Conservation (phyloP, 176 grass and related monocot genomes). For the Ampelocalamus luodianensis region DNA sequence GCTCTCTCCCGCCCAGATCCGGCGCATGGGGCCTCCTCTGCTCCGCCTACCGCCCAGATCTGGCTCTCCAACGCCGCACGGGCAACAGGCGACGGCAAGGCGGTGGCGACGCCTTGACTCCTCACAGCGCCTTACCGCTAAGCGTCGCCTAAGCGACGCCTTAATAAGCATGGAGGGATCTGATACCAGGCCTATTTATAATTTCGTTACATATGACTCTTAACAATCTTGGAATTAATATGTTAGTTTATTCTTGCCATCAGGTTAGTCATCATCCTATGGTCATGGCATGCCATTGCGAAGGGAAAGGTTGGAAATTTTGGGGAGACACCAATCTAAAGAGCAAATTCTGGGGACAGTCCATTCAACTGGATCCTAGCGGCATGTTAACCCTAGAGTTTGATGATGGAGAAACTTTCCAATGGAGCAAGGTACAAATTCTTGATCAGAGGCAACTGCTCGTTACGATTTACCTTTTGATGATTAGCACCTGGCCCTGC, state of each 20-base stretch:
- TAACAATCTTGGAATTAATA: slow-evolving; percentile 18
- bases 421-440: slow-evolving; percentile 84
- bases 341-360: slow-evolving; percentile 94
- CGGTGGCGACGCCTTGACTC: no score
- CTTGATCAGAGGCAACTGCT: not conserved
- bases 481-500: not conserved
- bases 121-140: no score
- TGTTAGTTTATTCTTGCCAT: slow-evolving; percentile 49
- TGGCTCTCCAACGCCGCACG: no score
- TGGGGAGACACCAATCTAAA: slow-evolving; percentile 84
- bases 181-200: slow-evolving; percentile 1
- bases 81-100: no score
- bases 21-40: no score
- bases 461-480: not conserved
- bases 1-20: no score
- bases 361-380: slow-evolving; percentile 77
- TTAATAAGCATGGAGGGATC: no score
- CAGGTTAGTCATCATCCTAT: slow-evolving; percentile 97
- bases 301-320: slow-evolving; percentile 96
- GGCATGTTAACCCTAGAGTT: slow-evolving; percentile 81
- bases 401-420: slow-evolving; percentile 96
- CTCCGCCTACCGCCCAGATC: no score
- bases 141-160: no score
- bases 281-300: slow-evolving; percentile 86
- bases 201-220: not conserved